Conservation (phyloP, 2,329 filamentous ascomycete genomes). For the Colletotrichum salicis region DNA sequence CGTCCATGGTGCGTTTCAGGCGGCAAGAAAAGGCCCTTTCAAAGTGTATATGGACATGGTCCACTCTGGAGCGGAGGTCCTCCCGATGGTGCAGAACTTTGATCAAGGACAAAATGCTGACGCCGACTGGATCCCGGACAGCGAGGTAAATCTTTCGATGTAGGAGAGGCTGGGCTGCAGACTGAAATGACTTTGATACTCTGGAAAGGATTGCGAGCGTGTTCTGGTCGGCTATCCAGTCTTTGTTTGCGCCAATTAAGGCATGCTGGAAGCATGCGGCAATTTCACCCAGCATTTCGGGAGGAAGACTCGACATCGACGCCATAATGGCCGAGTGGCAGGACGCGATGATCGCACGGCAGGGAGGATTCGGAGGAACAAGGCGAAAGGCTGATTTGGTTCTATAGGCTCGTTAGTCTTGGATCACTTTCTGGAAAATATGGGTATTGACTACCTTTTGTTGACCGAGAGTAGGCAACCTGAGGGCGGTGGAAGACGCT, state of each 20-base stretch:
- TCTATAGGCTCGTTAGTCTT: neutral
- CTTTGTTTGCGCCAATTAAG: fast-evolving
- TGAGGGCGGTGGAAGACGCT: no score
- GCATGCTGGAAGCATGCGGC: neutral
- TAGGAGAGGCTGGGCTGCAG: neutral
- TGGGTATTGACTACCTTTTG: no score
- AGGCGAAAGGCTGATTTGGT: neutral
- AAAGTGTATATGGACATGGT: neutral
- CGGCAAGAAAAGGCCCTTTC: neutral
- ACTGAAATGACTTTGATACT: neutral
- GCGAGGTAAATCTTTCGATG: neutral
- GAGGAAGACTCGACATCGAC: neutral
- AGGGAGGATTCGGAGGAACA: neutral
- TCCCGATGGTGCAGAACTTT: neutral
- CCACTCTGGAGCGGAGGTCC: neutral
- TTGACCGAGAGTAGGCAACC: no score
- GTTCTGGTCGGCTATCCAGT: neutral
- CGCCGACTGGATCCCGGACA: neutral
- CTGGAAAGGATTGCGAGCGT: neutral
- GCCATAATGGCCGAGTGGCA: neutral
- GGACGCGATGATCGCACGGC: neutral
- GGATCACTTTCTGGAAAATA: no score
- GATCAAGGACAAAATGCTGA: neutral
- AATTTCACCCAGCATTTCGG: neutral
- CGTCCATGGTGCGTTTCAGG: neutral